A percentile compares a stretch with the other conserved stretches of the same genome.
phyloP scores from a whole-genome alignment of 768 basidiomycete species.

The Boletus pseudopeckii region DNA sequence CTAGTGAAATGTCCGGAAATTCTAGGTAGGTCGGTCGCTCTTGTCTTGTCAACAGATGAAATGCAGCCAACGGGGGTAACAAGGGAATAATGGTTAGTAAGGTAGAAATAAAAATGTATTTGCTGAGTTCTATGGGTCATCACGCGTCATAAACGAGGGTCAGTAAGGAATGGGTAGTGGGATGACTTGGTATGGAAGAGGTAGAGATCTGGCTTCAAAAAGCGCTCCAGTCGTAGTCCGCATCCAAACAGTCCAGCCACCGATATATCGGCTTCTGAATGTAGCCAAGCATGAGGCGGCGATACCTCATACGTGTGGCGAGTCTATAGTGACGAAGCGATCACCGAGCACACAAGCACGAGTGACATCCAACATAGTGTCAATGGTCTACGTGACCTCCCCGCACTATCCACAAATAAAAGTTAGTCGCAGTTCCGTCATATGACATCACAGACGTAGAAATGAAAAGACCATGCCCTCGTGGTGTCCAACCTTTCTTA shows the following conservation, averaged over 20 bases:
- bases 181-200: too few species aligned
- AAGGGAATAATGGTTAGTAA: neutral
- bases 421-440: slow-evolving; percentile 1
- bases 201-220: neutral
- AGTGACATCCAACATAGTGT: slow-evolving; percentile 12
- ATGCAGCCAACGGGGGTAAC: neutral
- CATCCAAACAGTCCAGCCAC: neutral
- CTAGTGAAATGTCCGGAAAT: neutral
- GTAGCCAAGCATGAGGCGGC: neutral
- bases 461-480: neutral
- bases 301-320: neutral
- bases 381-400: slow-evolving; percentile 7
- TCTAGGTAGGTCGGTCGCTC: neutral
- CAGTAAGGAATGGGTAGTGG: neutral
- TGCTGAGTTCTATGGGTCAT: neutral
- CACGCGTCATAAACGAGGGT: neutral
- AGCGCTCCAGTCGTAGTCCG: neutral
- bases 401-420: slow-evolving; percentile 10
- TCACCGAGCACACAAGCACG: slow-evolving; percentile 7
- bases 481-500: neutral
- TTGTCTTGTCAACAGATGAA: neutral
- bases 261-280: neutral
- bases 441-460: neutral
- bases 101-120: neutral
- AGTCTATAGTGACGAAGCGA: slow-evolving; percentile 15